Evolutionary conservation across 2,329 filamentous ascomycete species (phyloP), one percentile per base, ranked within the genome.

Genomic region (Rachicladosporium sp.): DNA sequence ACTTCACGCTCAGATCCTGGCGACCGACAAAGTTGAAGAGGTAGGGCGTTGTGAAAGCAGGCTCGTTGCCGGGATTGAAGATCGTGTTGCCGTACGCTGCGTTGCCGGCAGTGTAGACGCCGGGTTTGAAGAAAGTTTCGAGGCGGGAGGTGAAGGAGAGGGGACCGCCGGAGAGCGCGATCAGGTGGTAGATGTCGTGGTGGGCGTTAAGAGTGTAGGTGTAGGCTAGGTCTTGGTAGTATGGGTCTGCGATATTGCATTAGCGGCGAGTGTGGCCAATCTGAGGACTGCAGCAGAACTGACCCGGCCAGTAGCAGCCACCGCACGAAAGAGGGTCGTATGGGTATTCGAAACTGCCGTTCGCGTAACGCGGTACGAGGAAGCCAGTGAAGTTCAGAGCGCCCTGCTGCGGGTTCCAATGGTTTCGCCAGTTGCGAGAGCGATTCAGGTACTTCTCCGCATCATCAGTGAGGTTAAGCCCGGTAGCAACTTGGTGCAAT

Each of bases 371-470:
- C 0, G 80, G 80, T 0, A 77, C 78, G 4, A 84, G 61, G 53
- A 84, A 84, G 0, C 80, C 80, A 0, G 62, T 68, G 57, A 80
- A 81, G 3, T 70, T 71, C 0, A 79, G 64, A 0, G 74, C 73
- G 1, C 62, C 65, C 33, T 74, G 67, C 35, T 71, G 55, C 0
- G 68, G 53, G 53, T 83, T 78, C 78, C 78, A 85, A 47, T 83
- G 78, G 51, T 82, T 82, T 10, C 75, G 69, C 80, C 80, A 85
- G 50, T 82, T 78, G 7, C 70, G 66, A 1, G 76, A 80, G 6
- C 79, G 71, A 34, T 69, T 62, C 19, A 82, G 63, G 47, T 83
- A 84, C 38, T 67, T 77, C 2, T 59, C 45, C 3, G 73, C 70
- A 32, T 78, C 73, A 1, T 60, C 58, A 0, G 50, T 41, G 35